These are phyloP conservation scores for Candida quercuum DNA, from an alignment of 805 yeast species.

Conservation along the genomic window DNA sequence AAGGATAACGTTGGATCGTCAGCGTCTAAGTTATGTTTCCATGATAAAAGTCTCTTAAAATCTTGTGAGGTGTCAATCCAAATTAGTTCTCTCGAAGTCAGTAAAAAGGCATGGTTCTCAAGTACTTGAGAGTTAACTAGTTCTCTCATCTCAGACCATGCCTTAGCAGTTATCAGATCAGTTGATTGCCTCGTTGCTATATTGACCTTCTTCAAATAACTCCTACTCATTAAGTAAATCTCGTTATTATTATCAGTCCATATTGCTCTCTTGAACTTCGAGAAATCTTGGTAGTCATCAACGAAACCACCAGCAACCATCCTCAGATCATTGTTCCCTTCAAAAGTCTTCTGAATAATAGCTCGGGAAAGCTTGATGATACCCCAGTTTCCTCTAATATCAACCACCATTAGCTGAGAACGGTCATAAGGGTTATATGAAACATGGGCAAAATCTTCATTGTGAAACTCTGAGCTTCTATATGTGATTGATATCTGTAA, in stretches of 20 bases:
- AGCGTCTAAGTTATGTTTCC: conserved; percentile 64
- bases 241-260: conserved; percentile 36
- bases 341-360: no score
- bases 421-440: conserved; percentile 38
- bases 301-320: conserved; percentile 12
- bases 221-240: conserved; percentile 36
- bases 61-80: conserved; percentile 37
- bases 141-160: conserved; percentile 35
- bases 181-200: conserved; percentile 22
- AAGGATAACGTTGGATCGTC: conserved; percentile 49
- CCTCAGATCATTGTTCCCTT: not conserved
- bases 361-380: conserved; percentile 30
- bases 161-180: conserved; percentile 25
- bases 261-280: conserved; percentile 46
- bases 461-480: no score
- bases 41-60: conserved; percentile 49
- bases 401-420: conserved; percentile 38
- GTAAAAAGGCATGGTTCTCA: conserved; percentile 38
- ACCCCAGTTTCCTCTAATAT: conserved; percentile 48
- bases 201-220: conserved; percentile 33
- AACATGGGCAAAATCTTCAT: conserved; percentile 39
- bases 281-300: conserved; percentile 43
- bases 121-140: conserved; percentile 24
- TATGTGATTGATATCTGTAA: no score
- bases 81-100: conserved; percentile 64